Evolutionary conservation across 2,329 filamentous ascomycete species (phyloP), one percentile per base, ranked within the genome.

Genomic region (Pseudocercospora fuligena): DNA sequence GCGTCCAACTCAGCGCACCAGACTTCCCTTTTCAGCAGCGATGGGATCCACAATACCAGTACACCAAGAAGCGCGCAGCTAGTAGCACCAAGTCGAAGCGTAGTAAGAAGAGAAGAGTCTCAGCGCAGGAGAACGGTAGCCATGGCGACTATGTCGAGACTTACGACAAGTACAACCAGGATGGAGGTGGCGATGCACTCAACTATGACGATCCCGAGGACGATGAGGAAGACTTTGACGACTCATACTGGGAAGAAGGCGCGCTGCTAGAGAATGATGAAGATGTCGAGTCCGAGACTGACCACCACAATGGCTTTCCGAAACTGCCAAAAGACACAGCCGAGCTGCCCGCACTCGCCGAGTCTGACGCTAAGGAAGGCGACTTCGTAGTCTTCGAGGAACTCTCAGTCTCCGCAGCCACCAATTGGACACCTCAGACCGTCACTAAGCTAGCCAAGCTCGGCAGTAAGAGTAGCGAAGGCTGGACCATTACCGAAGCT

Each of bases 21-120:
- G 92, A 94, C 0, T 97, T 96, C 74, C 94, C 94, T 0, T 97
- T 97, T 77, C 84, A 91, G 16, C 93, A 97, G 78, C 73, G 75
- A 25, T 97, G 94, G 94, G 92, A 97, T 78, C 86, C 87, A 3
- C 90, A 93, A 67, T 91, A 94, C 73, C 85, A 79, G 74, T 64
- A 77, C 77, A 69, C 76, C 71, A 66, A 80, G 78, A 69, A 78
- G 75, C 63, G 60, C 33, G 68, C 66, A 23, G 78, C 77, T 46
- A 80, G 81, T 57, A 76, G 79, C 29, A 79, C 78, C 43, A 87
- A 83, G 69, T 54, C 60, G 12, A 72, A 70, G 63, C 65, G 80
- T 82, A 81, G 83, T 14, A 88, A 85, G 74, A 87, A 87, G 71
- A 82, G 84, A 67, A 86, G 85, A 72, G 59, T 53, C n/a, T 51